Evolutionary conservation across 192 early-diverging fungal genomes (phyloP), one percentile per base, ranked within the genome.

Genomic region (Podila clonocystis): DNA sequence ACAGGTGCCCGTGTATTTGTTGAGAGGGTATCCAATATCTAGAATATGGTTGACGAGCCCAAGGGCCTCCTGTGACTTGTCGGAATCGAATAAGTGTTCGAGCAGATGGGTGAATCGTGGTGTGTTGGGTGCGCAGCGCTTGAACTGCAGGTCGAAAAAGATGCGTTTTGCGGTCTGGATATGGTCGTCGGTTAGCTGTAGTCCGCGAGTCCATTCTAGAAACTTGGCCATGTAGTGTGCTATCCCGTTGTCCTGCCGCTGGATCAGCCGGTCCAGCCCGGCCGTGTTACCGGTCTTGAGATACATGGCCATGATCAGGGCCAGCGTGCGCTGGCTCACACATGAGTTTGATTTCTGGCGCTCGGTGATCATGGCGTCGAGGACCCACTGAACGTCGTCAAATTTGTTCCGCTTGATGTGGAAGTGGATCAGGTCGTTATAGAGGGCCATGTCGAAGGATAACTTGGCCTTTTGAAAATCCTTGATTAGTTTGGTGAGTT

Each of bases 261-360:
- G 26, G 9, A 79, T 24, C 19, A 72, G 17, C 45, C 24, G 55
- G 50, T 79, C 38, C 2, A 79, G 50, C 11, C 11, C 29, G 9
- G 12, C 11, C 6, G 68, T 55, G 7, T 80, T 38, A 6, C 67
- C 70, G n/a, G 55, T 68, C 67, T 73, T 80, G 62, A 80, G 52
- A 41, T 80, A 36, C 66, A 80, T 64, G 9, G 77, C 77, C 38
- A 80, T 26, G 7, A 68, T 36, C 9, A 80, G 57, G 4, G 77
- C 62, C 28, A 68, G 31, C 3, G 58, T 64, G 1, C 70, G 34
- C 15, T 59, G 66, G 8, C 50, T 55, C 52, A 41, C 11, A 1
- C 19, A 4, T 12, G 34, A 24, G 33, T 19, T 34, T 30, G 41
- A 29, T 2, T 29, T 6, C 12, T 67, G 34, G 24, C 58, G 31